Evolutionary conservation across 352 stramenopile genomes (phyloP).

Genomic region (Globisporangium middletonii): DNA sequence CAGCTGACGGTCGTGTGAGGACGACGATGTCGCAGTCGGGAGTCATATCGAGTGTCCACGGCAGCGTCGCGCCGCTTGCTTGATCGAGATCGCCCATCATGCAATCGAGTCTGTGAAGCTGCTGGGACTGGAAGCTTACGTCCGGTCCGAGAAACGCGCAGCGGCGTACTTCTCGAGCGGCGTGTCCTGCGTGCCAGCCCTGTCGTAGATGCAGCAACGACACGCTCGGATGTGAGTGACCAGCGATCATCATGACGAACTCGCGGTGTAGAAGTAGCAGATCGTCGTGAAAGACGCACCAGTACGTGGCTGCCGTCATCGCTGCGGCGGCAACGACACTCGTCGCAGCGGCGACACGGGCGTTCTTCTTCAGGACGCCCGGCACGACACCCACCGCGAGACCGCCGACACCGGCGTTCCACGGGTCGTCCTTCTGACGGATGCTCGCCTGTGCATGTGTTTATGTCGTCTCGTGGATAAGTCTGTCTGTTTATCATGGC

Average conservation of each 20-base stretch:
- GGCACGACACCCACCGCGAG: constrained; percentile 61
- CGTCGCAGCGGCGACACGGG: constrained; percentile 45
- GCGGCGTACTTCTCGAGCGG: constrained; percentile 69
- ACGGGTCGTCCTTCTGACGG: constrained; percentile 60
- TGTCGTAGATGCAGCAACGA: constrained; percentile 10
- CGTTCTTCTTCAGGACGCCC: constrained; percentile 72
- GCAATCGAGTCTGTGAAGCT: too few species aligned
- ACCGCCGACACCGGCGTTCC: constrained; percentile 67
- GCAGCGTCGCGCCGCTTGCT: background rate
- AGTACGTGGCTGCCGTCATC: constrained; percentile 61
- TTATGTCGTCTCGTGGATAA: background rate
- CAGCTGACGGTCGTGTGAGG: background rate
- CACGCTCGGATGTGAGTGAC: background rate
- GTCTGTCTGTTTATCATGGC: too few species aligned
- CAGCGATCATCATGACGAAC: background rate
- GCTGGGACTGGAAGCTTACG: constrained; percentile 22
- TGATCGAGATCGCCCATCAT: background rate
- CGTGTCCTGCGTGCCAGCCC: constrained; percentile 34
- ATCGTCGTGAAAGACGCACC: constrained; percentile 26
- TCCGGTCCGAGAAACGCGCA: constrained; percentile 35
- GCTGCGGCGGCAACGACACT: constrained; percentile 33
- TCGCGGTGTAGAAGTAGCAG: background rate
- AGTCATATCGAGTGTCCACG: too few species aligned
- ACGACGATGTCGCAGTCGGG: background rate
- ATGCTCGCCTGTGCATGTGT: constrained; percentile 30